phyloP scores from a whole-genome alignment of 495 filamentous ascomycete genomes.

The Neurospora sp. region DNA sequence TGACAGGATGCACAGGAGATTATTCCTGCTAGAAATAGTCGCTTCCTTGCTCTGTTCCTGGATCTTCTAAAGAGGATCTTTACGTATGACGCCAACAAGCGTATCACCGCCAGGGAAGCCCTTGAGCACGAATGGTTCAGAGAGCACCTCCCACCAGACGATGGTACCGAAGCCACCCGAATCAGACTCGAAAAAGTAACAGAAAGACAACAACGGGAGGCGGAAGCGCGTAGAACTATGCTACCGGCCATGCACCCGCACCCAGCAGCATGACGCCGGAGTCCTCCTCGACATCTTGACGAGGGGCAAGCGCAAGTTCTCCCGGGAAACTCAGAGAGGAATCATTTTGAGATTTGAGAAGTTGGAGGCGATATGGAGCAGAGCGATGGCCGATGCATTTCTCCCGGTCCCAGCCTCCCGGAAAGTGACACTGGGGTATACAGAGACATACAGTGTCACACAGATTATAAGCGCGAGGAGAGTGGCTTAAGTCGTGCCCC shows the following conservation, averaged over 20 bases:
- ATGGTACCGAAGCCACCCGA: conserved; percentile 85
- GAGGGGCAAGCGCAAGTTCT: background rate
- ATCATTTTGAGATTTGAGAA: background rate
- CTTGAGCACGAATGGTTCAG: conserved; percentile 92
- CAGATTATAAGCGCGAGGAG: background rate
- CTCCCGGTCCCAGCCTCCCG: background rate
- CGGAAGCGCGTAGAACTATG: background rate
- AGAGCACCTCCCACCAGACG: conserved; percentile 64
- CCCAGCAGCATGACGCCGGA: background rate
- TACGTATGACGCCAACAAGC: conserved; percentile 81
- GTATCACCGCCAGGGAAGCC: conserved; percentile 87
- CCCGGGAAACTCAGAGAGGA: background rate
- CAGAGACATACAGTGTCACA: background rate
- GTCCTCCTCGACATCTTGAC: background rate
- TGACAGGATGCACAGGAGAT: conserved; percentile 58
- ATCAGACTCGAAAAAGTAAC: conserved; percentile 49
- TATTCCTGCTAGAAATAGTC: conserved; percentile 59
- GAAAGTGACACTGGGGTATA: background rate
- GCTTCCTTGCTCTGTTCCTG: conserved; percentile 76
- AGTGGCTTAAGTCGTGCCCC: background rate
- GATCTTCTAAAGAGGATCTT: conserved; percentile 87
- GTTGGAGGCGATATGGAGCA: background rate
- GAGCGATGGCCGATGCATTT: background rate
- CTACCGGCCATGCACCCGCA: conserved; percentile 3
- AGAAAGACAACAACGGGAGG: conserved; percentile 5